These are phyloP conservation scores for Suillus brevipes DNA, from an alignment of 768 basidiomycete genomes.

Conservation along the genomic window DNA sequence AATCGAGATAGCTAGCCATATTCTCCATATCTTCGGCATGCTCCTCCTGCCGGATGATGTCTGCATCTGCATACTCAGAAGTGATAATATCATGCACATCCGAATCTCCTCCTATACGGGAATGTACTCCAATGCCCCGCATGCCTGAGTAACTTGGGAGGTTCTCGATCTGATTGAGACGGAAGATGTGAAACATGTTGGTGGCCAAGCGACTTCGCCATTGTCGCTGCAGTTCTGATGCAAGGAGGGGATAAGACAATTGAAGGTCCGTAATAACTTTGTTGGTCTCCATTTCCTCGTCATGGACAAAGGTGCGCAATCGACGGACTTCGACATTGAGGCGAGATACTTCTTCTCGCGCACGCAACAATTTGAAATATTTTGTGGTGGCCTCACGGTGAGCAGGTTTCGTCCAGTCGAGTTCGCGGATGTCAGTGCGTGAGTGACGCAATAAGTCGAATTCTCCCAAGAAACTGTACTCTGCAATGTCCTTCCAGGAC, in stretches of 20 bases:
- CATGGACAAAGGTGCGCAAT: background rate
- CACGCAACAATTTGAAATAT: conserved; percentile 11
- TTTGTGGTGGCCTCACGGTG: conserved; percentile 1
- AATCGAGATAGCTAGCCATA: background rate
- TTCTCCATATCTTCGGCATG: background rate
- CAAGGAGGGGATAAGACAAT: conserved; percentile 3
- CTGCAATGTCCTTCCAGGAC: conserved; percentile 17
- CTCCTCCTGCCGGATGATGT: conserved; percentile 2
- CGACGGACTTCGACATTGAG: conserved; percentile 11
- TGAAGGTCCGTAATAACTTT: background rate
- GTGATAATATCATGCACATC: background rate
- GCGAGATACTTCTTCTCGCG: conserved; percentile 9
- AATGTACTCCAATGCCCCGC: background rate
- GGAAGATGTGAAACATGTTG: conserved; percentile 1
- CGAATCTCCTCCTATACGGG: background rate
- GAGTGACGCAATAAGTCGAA: conserved; percentile 9
- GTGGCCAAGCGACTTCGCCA: background rate
- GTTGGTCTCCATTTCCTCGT: background rate
- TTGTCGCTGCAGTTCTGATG: conserved; percentile 6
- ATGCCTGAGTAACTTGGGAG: background rate
- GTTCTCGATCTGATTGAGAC: conserved; percentile 7
- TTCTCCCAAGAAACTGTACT: conserved; percentile 19
- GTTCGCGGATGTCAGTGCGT: background rate
- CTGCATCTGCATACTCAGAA: conserved; percentile 2
- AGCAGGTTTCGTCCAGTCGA: conserved; percentile 10